Conservation (phyloP, 495 filamentous ascomycete genomes). For the Neurospora discreta region DNA sequence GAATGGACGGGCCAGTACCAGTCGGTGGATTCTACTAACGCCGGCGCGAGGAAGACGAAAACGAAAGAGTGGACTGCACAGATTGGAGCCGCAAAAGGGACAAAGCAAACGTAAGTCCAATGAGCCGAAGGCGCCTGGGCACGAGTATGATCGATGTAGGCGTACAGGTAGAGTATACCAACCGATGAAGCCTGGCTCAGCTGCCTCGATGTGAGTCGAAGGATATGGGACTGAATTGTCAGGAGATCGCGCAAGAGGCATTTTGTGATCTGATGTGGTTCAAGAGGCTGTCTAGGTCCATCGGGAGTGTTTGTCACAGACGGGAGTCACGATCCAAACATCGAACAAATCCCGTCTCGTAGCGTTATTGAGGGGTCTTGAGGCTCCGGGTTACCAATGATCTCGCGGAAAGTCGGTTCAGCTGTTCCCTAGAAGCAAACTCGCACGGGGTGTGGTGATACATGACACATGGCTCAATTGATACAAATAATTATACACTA, state of each 20-base stretch:
- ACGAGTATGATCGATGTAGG: background rate
- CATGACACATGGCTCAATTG: background rate
- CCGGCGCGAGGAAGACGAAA: background rate
- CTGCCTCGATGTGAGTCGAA: background rate
- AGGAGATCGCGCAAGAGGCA: background rate
- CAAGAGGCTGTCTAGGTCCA: background rate
- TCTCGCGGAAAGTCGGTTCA: background rate
- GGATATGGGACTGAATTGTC: background rate
- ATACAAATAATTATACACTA: background rate
- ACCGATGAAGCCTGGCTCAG: background rate
- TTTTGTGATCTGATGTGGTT: background rate
- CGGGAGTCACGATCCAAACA: background rate
- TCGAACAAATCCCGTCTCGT: background rate
- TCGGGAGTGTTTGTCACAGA: background rate
- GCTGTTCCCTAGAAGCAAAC: background rate
- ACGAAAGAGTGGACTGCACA: background rate
- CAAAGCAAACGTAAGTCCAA: background rate
- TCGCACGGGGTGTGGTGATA: background rate
- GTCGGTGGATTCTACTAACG: background rate
- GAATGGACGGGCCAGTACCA: background rate
- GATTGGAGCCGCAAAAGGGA: background rate
- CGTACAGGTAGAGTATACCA: background rate
- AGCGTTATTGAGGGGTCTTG: background rate
- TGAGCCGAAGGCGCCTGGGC: background rate
- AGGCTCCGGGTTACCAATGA: background rate